Evolutionary conservation across 495 filamentous ascomycete genomes (phyloP), one percentile per base, ranked within the genome.

Genomic region (Massariosphaeria phaeospora): DNA sequence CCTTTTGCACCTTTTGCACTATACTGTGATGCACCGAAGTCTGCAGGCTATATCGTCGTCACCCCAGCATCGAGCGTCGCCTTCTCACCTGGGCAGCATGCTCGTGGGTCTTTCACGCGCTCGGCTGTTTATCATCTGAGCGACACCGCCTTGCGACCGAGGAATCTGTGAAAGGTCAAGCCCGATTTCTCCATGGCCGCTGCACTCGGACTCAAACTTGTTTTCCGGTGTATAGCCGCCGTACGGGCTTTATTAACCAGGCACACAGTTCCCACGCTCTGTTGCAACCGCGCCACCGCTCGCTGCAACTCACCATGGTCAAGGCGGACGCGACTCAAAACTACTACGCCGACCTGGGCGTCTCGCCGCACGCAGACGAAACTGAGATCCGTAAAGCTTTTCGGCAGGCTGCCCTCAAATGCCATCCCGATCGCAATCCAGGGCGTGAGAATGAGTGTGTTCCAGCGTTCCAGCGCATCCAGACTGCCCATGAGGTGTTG

Each of bases 341-440:
- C 70, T 96, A 95, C 74, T 96, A 96, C 70, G 80, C 81, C 35
- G 90, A 95, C 71, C 76, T 96, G 26, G 86, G 85, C 44, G 66
- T 95, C 10, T 62, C 75, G 0, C 67, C 79, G 7, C 75, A 71
- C 51, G 86, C 85, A 30, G 80, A 84, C 55, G 61, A 75, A 3
- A 77, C 79, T 3, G 88, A 93, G 31, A 80, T 95, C 62, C 93
- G 88, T 69, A 90, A 82, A 71, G 85, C 89, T 61, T 96, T 89
- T 72, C 79, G 82, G 61, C 90, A 88, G 69, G 76, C 95, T 61
- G 90, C 89, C 29, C 76, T 93, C 23, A 83, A 83, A 62, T 94
- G 83, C 61, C 91, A 96, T 64, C 91, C 91, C 6, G 91, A 96
- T 67, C 82, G 89, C 36, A 95, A 96, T 62, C 86, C 84, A 3